Percentiles rank a stretch among this genome's conserved stretches.
These are phyloP conservation scores for Isabelozyma rhagii DNA, from an alignment of 805 yeast species.

Conservation along the genomic window DNA sequence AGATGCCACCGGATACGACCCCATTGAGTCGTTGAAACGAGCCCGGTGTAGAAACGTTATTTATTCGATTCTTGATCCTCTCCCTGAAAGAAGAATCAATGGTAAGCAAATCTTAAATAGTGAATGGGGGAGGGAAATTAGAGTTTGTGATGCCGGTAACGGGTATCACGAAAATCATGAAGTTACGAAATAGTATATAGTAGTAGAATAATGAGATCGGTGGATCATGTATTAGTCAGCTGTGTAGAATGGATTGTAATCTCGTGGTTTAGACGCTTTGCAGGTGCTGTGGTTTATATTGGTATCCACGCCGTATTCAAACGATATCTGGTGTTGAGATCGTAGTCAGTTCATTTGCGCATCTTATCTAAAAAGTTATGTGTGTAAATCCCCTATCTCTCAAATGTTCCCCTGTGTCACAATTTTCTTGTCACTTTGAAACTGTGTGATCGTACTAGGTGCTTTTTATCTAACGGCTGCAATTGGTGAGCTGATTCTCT, in stretches of 20 bases:
- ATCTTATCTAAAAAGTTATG: too few species aligned
- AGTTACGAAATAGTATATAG: neutral
- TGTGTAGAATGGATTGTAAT: too few species aligned
- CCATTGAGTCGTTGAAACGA: conserved; percentile 80
- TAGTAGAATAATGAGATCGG: neutral
- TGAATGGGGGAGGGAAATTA: conserved; percentile 94
- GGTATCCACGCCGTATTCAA: too few species aligned
- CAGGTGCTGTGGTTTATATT: too few species aligned
- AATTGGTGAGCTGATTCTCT: too few species aligned
- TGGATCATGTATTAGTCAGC: neutral
- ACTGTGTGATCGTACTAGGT: neutral
- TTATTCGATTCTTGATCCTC: conserved; percentile 89
- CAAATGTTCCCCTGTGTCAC: too few species aligned
- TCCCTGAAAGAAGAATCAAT: conserved; percentile 81
- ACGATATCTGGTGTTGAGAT: too few species aligned
- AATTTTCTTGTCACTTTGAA: neutral
- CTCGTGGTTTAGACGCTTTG: too few species aligned
- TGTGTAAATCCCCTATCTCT: too few species aligned
- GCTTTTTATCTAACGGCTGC: neutral
- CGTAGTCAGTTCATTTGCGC: too few species aligned
- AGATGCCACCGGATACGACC: conserved; percentile 84
- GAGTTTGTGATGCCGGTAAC: conserved; percentile 71
- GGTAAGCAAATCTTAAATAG: conserved; percentile 85
- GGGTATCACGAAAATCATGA: conserved; percentile 9
- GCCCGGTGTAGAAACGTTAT: conserved; percentile 91